Base-by-base conservation (phyloP, 257 asterid genomes). In the Solanum rostratum region DNA sequence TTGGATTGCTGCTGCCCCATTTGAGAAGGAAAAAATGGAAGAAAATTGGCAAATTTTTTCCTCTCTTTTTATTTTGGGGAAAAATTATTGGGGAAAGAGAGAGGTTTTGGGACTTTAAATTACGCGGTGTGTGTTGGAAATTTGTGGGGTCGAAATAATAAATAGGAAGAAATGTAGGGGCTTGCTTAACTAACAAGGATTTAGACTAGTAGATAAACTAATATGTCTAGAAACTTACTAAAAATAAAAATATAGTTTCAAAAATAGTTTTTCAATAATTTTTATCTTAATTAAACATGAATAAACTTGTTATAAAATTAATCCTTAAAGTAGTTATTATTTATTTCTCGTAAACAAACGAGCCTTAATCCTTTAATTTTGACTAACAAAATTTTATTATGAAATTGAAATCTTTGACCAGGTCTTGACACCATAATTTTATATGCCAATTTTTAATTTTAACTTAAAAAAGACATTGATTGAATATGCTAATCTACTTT, bases 1-100 rank as follows among this genome's bases (percentile, higher is more conserved):
- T 92, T 94, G 69, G 99, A 96, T 89, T 92, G 97, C 85, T 89
- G 93, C 80, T 90, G 97, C 71, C 99, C 99, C 99, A 96, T 96
- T 50, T 1, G 9, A 74, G n/a, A 46, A 68, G 76, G 76, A 84
- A 9, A 33, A 84, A 19, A 60, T 78, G 7, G 22, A 63, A 84
- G 59, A 33, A 41, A 86, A n/a, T 60, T 62, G 29, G 85, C 45
- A 62, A 27, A 63, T 13, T 5, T 24, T 27, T 46, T 83, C 54
- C 30, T 1, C 53, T 43, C 15, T 46, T 7, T 43, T 22, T 66
- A 2, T n/a, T 16, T 62, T 13, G 27, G 62, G 66, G 57, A 15
- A 30, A 13, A 27, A 22, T 49, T 14, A 10, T 22, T 66, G 37
- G 39, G 22, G 46, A 63, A 18, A 39, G 76, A 45, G 46, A 54